A percentile compares a stretch with the other conserved stretches of the same genome.
Conservation (phyloP, 2,329 filamentous ascomycete species). For the Didymella glomerata region DNA sequence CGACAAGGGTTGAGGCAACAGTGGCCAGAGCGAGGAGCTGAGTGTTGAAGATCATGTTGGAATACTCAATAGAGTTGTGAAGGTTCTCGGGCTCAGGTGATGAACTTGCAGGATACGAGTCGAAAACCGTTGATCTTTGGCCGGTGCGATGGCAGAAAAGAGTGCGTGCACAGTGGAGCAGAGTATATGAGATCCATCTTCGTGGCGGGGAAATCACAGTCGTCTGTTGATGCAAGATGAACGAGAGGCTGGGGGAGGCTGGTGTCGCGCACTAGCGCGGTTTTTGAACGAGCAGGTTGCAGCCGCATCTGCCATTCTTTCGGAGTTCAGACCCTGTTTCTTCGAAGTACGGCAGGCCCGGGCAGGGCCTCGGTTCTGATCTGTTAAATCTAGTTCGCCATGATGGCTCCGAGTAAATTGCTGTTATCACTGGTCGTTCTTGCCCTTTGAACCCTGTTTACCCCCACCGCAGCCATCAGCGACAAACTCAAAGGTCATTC, state of each 20-base stretch:
- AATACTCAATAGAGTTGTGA: slow-evolving; percentile 18
- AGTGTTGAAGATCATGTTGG: slow-evolving; percentile 41
- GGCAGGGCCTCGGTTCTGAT: background rate
- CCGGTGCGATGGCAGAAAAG: slow-evolving; percentile 7
- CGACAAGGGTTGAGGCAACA: slow-evolving; percentile 33
- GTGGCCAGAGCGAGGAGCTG: slow-evolving; percentile 32
- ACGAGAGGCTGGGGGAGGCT: slow-evolving; percentile 19
- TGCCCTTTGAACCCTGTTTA: background rate
- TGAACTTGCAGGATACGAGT: slow-evolving; percentile 1
- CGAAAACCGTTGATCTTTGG: slow-evolving; percentile 4
- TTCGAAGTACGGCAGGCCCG: background rate
- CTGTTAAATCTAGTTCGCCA: background rate
- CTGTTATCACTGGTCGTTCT: background rate
- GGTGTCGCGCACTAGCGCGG: slow-evolving; percentile 8
- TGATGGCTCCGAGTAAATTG: background rate
- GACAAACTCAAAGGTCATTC: background rate
- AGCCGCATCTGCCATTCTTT: background rate
- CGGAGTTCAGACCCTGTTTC: background rate
- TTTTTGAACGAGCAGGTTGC: background rate
- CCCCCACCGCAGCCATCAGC: background rate
- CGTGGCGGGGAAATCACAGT: slow-evolving; percentile 16
- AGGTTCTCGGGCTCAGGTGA: slow-evolving; percentile 2
- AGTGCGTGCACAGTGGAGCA: slow-evolving; percentile 14
- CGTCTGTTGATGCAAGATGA: slow-evolving; percentile 13
- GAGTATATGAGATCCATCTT: slow-evolving; percentile 16